Conservation (phyloP, 495 filamentous ascomycete species). For the Tetracladium setigerum region DNA sequence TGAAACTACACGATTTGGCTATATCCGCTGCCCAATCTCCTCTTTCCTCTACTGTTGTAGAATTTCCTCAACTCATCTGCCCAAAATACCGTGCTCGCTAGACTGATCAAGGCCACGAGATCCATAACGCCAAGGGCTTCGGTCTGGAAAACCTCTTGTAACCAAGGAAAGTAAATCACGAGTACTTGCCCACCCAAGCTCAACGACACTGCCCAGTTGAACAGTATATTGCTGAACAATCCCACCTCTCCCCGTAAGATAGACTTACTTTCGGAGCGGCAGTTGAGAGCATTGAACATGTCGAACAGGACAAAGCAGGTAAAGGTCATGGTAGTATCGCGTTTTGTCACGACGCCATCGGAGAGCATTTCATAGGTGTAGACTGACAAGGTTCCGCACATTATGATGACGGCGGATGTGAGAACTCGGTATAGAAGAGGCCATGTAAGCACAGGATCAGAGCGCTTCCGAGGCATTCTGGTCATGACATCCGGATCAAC, state of each 20-base stretch:
- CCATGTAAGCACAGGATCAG: constrained; percentile 79
- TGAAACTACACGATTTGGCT: constrained; percentile 20
- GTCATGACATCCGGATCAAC: constrained; percentile 94
- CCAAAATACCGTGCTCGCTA: constrained; percentile 90
- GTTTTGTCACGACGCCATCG: constrained; percentile 73
- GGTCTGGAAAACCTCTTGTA: constrained; percentile 93
- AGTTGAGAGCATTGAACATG: constrained; percentile 96
- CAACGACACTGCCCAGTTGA: constrained; percentile 86
- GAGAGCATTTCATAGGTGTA: constrained; percentile 81
- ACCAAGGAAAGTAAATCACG: constrained; percentile 88
- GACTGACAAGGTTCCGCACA: constrained; percentile 81
- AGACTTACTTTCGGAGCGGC: constrained; percentile 85
- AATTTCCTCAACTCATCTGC: constrained; percentile 87
- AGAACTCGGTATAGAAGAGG: constrained; percentile 75
- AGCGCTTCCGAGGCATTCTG: constrained; percentile 75
- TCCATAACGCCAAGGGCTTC: constrained; percentile 72
- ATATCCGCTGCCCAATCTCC: constrained; percentile 21
- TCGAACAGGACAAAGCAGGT: constrained; percentile 98
- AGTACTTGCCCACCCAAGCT: constrained; percentile 77
- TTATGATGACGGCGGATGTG: constrained; percentile 82
- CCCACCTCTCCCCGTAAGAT: constrained; percentile 78
- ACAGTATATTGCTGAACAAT: constrained; percentile 80
- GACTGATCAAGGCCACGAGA: constrained; percentile 56
- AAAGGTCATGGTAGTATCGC: constrained; percentile 99
- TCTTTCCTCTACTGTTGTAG: constrained; percentile 23